Conservation (phyloP, 2,329 filamentous ascomycete genomes). For the Nemania diffusa region DNA sequence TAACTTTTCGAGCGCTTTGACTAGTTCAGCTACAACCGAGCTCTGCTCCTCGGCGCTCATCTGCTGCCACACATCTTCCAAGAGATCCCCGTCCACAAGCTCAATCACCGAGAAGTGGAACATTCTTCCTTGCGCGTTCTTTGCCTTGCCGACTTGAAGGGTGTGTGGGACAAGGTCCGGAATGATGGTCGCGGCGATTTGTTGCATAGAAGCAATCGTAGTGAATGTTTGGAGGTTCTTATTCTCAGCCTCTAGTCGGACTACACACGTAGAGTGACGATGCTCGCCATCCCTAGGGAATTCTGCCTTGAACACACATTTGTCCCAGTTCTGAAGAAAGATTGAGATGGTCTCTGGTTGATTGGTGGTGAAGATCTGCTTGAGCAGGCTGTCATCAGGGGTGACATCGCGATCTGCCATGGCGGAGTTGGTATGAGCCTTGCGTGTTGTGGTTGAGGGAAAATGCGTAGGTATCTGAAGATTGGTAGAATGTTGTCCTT, state of each 20-base stretch:
- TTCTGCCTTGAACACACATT: constrained; percentile 28
- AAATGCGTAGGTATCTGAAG: constrained; percentile 20
- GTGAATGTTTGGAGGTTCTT: not conserved
- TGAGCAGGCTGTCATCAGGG: constrained; percentile 29
- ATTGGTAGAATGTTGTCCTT: constrained; percentile 17
- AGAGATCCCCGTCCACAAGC: constrained; percentile 26
- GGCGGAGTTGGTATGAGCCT: constrained; percentile 21
- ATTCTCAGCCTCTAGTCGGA: constrained; percentile 26
- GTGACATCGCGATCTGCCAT: constrained; percentile 22
- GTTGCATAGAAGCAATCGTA: constrained; percentile 26
- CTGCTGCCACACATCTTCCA: constrained; percentile 26
- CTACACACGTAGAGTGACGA: constrained; percentile 17
- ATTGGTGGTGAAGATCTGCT: constrained; percentile 26
- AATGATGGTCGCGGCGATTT: constrained; percentile 23
- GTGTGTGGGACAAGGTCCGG: constrained; percentile 27
- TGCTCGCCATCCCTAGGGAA: constrained; percentile 7
- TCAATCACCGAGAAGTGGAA: constrained; percentile 27
- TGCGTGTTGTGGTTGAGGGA: constrained; percentile 21
- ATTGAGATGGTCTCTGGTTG: constrained; percentile 21
- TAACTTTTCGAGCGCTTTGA: constrained; percentile 20
- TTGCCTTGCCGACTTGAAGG: constrained; percentile 22
- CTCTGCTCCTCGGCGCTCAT: constrained; percentile 17
- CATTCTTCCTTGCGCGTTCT: constrained; percentile 17
- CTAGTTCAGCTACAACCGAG: constrained; percentile 18
- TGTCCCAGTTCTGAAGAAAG: constrained; percentile 27